phyloP scores from a whole-genome alignment of 768 basidiomycete genomes.

The Agrocybe chaxingu region DNA sequence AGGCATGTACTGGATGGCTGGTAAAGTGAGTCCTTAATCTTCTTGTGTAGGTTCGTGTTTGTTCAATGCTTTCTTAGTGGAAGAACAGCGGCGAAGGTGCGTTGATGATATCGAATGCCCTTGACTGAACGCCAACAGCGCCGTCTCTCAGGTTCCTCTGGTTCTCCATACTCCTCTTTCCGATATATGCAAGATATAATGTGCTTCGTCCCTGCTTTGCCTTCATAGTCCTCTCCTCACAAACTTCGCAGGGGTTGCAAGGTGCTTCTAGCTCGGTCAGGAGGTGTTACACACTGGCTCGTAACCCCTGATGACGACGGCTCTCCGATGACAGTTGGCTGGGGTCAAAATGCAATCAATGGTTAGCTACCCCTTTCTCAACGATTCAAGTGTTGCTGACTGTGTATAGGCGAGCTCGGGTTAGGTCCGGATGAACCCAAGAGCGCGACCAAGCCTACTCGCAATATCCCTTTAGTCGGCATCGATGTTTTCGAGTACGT shows the following conservation, averaged over 20 bases:
- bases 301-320: constrained; percentile 73
- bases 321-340: constrained; percentile 78
- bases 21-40: constrained; percentile 47
- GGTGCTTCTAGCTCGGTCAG: constrained; percentile 62
- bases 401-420: constrained; percentile 65
- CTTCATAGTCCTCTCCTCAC: constrained; percentile 3
- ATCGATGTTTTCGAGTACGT: constrained; percentile 76
- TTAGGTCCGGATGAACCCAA: constrained; percentile 79
- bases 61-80: constrained; percentile 50
- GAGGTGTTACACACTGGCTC: constrained; percentile 89
- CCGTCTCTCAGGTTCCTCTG: constrained; percentile 64
- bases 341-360: constrained; percentile 86
- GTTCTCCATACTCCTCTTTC: constrained; percentile 86
- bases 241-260: constrained; percentile 66
- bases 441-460: constrained; percentile 80
- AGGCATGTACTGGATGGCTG: constrained; percentile 86
- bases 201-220: constrained; percentile 29
- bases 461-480: constrained; percentile 65
- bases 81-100: constrained; percentile 92
- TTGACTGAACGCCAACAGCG: not conserved
- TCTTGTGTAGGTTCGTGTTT: not conserved
- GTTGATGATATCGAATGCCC: constrained; percentile 6
- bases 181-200: constrained; percentile 84
- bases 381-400: not conserved
- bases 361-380: constrained; percentile 35